These are phyloP conservation scores for Malbranchea cinnamomea DNA, from an alignment of 2,329 filamentous ascomycete species.

Conservation along the genomic window DNA sequence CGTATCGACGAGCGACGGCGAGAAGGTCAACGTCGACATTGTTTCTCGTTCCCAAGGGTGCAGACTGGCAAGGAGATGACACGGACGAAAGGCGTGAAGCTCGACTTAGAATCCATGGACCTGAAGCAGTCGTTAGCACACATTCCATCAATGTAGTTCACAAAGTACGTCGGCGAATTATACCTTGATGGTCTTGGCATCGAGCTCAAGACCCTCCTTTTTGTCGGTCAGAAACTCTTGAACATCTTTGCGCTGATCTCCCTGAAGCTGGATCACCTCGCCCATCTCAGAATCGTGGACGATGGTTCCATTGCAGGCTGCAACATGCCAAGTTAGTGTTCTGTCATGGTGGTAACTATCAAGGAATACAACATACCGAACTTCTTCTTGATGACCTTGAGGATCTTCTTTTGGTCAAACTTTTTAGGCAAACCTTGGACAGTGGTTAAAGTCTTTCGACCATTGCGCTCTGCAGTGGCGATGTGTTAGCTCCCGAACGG, in stretches of 20 bases:
- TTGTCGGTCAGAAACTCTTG: conserved; percentile 95
- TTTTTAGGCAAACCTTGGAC: conserved; percentile 98
- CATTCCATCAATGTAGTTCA: too few relatives aligned
- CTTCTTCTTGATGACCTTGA: conserved; percentile 99
- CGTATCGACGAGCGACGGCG: conserved; percentile 12
- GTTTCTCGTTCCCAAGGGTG: conserved; percentile 23
- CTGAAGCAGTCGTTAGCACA: too few relatives aligned
- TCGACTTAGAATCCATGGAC: conserved; percentile 38
- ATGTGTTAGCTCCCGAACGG: conserved; percentile 12
- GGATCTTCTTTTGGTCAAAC: conserved; percentile 98
- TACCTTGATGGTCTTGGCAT: conserved; percentile 95
- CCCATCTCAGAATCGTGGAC: conserved; percentile 93
- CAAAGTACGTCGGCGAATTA: too few relatives aligned
- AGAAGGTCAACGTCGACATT: conserved; percentile 16
- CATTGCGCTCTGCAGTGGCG: conserved; percentile 75
- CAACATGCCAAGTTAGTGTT: conserved; percentile 12
- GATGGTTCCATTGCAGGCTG: conserved; percentile 99
- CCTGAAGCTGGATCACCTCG: conserved; percentile 98
- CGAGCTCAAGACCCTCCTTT: conserved; percentile 84
- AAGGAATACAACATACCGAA: conserved; percentile 49
- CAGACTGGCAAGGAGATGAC: conserved; percentile 29
- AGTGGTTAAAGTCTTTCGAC: conserved; percentile 99
- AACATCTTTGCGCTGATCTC: conserved; percentile 97
- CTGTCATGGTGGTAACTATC: background rate
- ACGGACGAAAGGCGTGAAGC: conserved; percentile 27